Evolutionary conservation across 1,284 basidiomycete genomes (phyloP).

Genomic region (Irpex lacteus): DNA sequence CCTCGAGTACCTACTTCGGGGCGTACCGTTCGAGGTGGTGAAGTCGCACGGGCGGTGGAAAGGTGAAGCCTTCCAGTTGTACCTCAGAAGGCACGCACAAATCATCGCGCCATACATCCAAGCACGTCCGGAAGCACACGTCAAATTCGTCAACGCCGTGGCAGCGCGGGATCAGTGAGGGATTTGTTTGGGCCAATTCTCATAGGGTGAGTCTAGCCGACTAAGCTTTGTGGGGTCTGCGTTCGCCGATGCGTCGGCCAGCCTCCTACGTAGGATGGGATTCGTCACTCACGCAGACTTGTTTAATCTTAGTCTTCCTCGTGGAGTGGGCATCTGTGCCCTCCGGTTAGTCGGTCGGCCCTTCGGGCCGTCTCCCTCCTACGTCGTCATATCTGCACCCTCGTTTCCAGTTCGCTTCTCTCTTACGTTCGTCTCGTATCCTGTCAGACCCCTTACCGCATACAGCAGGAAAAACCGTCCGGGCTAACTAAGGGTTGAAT

Average conservation of each 20-base stretch:
- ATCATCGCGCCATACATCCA: conserved; percentile 15
- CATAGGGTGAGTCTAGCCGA: background rate
- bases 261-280: background rate
- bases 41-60: conserved; percentile 14
- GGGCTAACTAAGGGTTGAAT: too few species aligned
- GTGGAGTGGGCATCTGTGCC: too few species aligned
- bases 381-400: too few species aligned
- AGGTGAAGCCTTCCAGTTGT: conserved; percentile 10
- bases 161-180: background rate
- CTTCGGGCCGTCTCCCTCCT: too few species aligned
- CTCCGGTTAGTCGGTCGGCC: too few species aligned
- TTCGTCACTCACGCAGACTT: background rate
- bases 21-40: conserved; percentile 31
- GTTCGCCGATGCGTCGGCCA: background rate
- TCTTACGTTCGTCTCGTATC: too few species aligned
- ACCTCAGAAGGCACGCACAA: conserved; percentile 11
- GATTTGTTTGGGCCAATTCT: too few species aligned
- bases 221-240: background rate
- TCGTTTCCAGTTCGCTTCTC: too few species aligned
- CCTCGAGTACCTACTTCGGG: conserved; percentile 35
- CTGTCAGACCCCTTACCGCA: too few species aligned
- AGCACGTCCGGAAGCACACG: background rate
- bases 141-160: background rate
- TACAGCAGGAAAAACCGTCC: too few species aligned
- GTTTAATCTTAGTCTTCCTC: too few species aligned